Percentiles rank a stretch among this genome's conserved stretches.
These are phyloP conservation scores for Chalciporus chontae DNA, from an alignment of 768 basidiomycete species.

Conservation along the genomic window DNA sequence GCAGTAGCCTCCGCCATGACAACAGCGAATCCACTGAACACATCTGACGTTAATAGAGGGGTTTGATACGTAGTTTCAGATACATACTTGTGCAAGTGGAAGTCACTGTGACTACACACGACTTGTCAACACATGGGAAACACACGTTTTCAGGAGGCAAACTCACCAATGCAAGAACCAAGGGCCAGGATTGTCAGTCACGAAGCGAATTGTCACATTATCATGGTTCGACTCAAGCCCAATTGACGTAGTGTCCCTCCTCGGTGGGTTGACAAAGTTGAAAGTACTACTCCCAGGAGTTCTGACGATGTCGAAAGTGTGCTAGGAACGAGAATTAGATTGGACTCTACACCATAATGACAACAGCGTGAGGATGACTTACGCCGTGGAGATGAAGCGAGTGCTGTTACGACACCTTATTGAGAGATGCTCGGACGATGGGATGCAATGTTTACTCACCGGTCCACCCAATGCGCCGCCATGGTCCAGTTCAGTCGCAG, in stretches of 20 bases:
- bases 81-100: slow-evolving; percentile 15
- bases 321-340: slow-evolving; percentile 23
- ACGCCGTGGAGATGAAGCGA: slow-evolving; percentile 45
- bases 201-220: slow-evolving; percentile 54
- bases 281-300: slow-evolving; percentile 35
- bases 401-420: slow-evolving; percentile 22
- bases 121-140: background rate
- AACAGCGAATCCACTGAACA: slow-evolving; percentile 16
- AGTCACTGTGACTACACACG: slow-evolving; percentile 19
- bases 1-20: slow-evolving; percentile 16
- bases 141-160: no score
- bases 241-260: slow-evolving; percentile 44
- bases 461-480: slow-evolving; percentile 11
- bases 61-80: background rate
- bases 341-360: background rate
- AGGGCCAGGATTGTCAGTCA: slow-evolving; percentile 53
- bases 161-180: slow-evolving; percentile 24
- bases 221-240: slow-evolving; percentile 24
- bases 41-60: no score
- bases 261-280: slow-evolving; percentile 50
- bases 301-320: slow-evolving; percentile 39
- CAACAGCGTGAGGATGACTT: slow-evolving; percentile 10
- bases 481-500: slow-evolving; percentile 7
- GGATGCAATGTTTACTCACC: background rate
- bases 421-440: background rate